These are phyloP conservation scores for Eucalyptus urophylla DNA, from an alignment of 345 rosid genomes.

Conservation along the genomic window DNA sequence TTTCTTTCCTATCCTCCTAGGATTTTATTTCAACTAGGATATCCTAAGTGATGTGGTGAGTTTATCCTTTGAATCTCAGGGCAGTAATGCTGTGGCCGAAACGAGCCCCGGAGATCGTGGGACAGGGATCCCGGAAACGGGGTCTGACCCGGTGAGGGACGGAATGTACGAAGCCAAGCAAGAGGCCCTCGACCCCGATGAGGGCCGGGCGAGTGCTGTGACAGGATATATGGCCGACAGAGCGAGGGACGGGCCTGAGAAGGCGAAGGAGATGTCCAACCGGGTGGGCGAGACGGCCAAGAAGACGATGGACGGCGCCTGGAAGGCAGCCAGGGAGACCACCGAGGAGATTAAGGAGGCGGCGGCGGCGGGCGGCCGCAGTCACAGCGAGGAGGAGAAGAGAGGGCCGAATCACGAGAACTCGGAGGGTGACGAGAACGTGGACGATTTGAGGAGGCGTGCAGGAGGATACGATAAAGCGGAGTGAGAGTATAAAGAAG, in stretches of 20 bases:
- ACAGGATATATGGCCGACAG: slow-evolving; percentile 15
- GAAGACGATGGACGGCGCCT: slow-evolving; percentile 29
- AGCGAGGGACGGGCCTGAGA: slow-evolving; percentile 27
- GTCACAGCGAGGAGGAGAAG: background rate
- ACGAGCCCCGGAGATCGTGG: background rate
- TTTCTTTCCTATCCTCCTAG: background rate
- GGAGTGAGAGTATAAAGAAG: background rate
- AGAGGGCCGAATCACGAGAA: background rate
- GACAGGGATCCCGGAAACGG: background rate
- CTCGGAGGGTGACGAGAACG: slow-evolving; percentile 20
- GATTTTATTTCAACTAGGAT: background rate
- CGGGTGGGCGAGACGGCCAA: slow-evolving; percentile 22
- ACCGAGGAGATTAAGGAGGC: slow-evolving; percentile 15
- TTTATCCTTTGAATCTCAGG: background rate
- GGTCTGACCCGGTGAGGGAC: background rate
- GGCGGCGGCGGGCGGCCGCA: background rate
- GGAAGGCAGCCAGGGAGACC: slow-evolving; percentile 23
- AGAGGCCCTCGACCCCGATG: background rate
- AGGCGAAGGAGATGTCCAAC: slow-evolving; percentile 15
- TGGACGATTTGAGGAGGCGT: slow-evolving; percentile 21
- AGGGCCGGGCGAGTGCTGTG: background rate
- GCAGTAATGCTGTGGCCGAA: slow-evolving; percentile 3
- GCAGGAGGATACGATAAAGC: slow-evolving; percentile 6
- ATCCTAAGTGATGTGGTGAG: background rate
- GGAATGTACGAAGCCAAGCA: slow-evolving; percentile 4